A percentile compares a stretch with the other conserved stretches of the same genome.
These are phyloP conservation scores for Pseudogymnoascus sp. DNA, from an alignment of 2,329 filamentous ascomycete genomes.

Conservation along the genomic window DNA sequence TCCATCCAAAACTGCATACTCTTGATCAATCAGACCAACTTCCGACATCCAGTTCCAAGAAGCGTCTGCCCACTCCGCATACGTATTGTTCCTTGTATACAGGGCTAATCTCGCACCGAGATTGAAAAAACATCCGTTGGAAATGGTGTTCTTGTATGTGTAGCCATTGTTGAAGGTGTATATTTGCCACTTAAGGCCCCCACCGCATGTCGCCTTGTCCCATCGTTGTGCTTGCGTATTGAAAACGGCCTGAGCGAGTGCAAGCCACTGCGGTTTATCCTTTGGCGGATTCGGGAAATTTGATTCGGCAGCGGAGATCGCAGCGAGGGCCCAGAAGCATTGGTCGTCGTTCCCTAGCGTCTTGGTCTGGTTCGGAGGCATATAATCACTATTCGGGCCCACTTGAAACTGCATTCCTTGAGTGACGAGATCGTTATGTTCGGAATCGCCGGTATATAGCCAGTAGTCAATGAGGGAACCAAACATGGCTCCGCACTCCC, in stretches of 20 bases:
- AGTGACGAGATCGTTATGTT: constrained; percentile 61
- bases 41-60: constrained; percentile 62
- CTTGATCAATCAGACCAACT: constrained; percentile 51
- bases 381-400: constrained; percentile 66
- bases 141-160: constrained; percentile 66
- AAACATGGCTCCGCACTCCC: constrained; percentile 68
- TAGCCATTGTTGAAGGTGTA: constrained; percentile 76
- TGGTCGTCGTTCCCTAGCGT: constrained; percentile 70
- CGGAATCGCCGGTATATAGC: constrained; percentile 69
- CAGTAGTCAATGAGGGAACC: constrained; percentile 73
- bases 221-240: constrained; percentile 69
- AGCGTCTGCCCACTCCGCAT: constrained; percentile 68
- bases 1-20: constrained; percentile 58
- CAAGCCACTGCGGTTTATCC: constrained; percentile 58
- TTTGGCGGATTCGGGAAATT: constrained; percentile 51
- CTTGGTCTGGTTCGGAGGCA: constrained; percentile 65
- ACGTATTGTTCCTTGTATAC: constrained; percentile 72
- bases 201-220: constrained; percentile 62
- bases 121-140: constrained; percentile 56
- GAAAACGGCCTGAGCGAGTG: constrained; percentile 72
- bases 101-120: constrained; percentile 61
- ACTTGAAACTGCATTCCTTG: constrained; percentile 69
- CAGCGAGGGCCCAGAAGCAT: constrained; percentile 65
- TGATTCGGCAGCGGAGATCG: constrained; percentile 64
- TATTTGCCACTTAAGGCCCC: constrained; percentile 79